These are phyloP conservation scores for Ceriops decandra DNA, from an alignment of 345 rosid genomes.

Conservation along the genomic window DNA sequence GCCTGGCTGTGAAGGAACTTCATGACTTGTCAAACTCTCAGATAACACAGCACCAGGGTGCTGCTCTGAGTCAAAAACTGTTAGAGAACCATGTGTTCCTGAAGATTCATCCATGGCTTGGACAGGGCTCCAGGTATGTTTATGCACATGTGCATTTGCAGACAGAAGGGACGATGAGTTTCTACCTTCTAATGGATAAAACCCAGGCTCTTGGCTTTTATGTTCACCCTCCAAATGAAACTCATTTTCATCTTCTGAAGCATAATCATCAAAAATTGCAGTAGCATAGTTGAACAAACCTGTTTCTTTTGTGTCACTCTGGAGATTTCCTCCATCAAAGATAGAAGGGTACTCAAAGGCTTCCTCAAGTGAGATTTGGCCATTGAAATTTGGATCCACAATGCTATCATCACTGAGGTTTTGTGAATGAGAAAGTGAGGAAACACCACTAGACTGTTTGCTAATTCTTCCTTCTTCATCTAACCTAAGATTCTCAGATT, in stretches of 20 bases:
- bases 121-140: conserved; percentile 24
- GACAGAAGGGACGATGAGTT: conserved; percentile 31
- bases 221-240: conserved; percentile 37
- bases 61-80: conserved; percentile 32
- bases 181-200: conserved; percentile 36
- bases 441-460: conserved; percentile 40
- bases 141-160: conserved; percentile 19
- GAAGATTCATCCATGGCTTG: conserved; percentile 18
- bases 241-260: conserved; percentile 47
- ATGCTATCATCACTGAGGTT: conserved; percentile 32
- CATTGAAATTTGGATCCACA: conserved; percentile 28
- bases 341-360: conserved; percentile 41
- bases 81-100: conserved; percentile 31
- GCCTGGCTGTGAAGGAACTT: conserved; percentile 37
- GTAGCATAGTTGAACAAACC: conserved; percentile 31
- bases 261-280: conserved; percentile 61
- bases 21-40: conserved; percentile 36
- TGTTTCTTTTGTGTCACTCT: conserved; percentile 31
- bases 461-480: conserved; percentile 26
- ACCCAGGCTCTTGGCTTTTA: conserved; percentile 27
- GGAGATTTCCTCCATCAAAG: conserved; percentile 36
- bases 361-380: conserved; percentile 16
- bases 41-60: conserved; percentile 33
- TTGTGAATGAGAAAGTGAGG: conserved; percentile 39
- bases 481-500: conserved; percentile 21